phyloP scores from a whole-genome alignment of 331 rosid species.

The Arachis monticola region DNA sequence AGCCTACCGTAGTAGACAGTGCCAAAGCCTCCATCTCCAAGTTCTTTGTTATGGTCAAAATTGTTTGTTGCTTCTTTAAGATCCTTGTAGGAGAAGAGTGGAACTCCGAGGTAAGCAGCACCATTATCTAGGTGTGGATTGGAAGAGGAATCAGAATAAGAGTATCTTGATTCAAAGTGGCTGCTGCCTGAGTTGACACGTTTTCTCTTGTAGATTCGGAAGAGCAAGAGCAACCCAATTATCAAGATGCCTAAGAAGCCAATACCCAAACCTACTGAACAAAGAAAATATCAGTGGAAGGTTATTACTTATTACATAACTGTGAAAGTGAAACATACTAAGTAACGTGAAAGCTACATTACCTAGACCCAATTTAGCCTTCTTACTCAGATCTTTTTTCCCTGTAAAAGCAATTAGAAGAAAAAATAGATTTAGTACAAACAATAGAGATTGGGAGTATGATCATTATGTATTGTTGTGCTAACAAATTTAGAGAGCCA shows the following conservation, averaged over 20 bases:
- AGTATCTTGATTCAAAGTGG: conserved; percentile 41
- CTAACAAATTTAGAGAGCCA: background rate
- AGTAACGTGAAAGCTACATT: conserved; percentile 35
- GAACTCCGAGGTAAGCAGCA: conserved; percentile 49
- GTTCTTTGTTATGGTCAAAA: conserved; percentile 59
- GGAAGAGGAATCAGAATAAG: conserved; percentile 43
- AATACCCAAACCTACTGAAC: conserved; percentile 47
- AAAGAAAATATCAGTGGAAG: background rate
- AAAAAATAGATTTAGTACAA: conserved; percentile 17
- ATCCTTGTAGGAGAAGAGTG: conserved; percentile 64
- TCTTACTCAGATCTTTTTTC: background rate
- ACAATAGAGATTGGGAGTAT: conserved; percentile 10
- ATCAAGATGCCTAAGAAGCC: conserved; percentile 40
- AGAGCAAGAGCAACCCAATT: conserved; percentile 31
- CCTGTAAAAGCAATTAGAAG: background rate
- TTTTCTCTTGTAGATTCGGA: conserved; percentile 42
- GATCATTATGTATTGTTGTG: conserved; percentile 19
- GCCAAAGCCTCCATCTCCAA: conserved; percentile 94
- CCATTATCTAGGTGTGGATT: conserved; percentile 48
- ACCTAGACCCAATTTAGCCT: conserved; percentile 36
- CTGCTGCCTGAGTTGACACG: conserved; percentile 27
- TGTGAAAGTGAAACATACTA: conserved; percentile 4
- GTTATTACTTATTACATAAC: background rate
- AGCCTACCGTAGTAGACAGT: conserved; percentile 76
- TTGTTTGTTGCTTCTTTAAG: conserved; percentile 75